Conservation (phyloP, 2,329 filamentous ascomycete species). For the Leptographium galeiforme region DNA sequence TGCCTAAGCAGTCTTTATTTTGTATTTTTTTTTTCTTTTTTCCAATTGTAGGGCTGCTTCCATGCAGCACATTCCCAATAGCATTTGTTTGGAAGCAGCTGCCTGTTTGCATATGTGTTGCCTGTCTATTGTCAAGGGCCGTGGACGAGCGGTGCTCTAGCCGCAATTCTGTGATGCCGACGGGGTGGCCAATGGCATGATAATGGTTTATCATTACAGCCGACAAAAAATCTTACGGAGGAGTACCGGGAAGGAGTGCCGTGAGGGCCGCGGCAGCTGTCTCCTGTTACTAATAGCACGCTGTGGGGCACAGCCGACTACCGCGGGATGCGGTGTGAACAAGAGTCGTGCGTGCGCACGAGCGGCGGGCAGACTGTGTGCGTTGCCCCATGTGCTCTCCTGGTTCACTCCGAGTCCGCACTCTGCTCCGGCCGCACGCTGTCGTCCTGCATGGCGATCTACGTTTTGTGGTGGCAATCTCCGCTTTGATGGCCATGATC, state of each 20-base stretch:
- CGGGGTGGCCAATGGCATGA: conserved; percentile 6
- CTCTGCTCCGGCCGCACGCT: too few relatives aligned
- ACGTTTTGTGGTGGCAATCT: neutral
- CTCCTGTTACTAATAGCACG: neutral
- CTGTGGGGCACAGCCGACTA: neutral
- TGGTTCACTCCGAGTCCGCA: too few relatives aligned
- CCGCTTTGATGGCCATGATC: neutral
- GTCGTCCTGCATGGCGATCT: neutral
- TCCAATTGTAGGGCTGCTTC: neutral
- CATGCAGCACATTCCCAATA: neutral
- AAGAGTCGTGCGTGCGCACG: too few relatives aligned
- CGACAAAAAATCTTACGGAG: too few relatives aligned
- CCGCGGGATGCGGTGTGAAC: neutral
- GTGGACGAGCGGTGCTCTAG: neutral
- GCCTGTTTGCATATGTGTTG: neutral
- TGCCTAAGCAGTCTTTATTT: too few relatives aligned
- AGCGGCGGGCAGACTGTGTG: too few relatives aligned
- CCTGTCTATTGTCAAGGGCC: conserved; percentile 1
- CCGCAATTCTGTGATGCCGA: neutral
- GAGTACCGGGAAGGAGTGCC: too few relatives aligned
- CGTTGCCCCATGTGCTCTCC: too few relatives aligned
- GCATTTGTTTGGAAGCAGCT: too few relatives aligned
- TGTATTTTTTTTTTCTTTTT: neutral
- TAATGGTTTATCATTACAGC: conserved; percentile 7
- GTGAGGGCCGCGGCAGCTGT: neutral